phyloP scores from a whole-genome alignment of 768 basidiomycete species.

The Mycena polygramma region DNA sequence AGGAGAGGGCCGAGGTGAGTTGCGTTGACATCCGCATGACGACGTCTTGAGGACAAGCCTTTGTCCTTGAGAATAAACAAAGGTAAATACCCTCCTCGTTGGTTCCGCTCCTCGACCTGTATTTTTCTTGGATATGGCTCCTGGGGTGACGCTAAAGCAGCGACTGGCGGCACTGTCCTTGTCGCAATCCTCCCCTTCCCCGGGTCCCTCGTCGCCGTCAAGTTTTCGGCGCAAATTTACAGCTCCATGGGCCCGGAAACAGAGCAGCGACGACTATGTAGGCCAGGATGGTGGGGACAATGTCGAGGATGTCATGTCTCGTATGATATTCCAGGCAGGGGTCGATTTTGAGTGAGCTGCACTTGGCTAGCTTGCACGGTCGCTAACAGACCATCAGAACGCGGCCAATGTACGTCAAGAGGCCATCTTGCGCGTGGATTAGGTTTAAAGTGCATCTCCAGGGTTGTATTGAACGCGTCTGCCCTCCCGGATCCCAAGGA shows the following conservation, averaged over 20 bases:
- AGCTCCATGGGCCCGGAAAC: constrained; percentile 33
- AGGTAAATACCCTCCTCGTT: constrained; percentile 1
- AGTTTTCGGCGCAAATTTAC: constrained; percentile 35
- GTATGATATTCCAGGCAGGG: constrained; percentile 89
- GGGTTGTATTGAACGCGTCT: constrained; percentile 88
- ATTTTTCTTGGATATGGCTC: constrained; percentile 23
- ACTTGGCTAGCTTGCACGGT: constrained; percentile 15
- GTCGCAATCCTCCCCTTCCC: constrained; percentile 29
- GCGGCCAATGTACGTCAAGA: constrained; percentile 81
- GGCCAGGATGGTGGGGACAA: constrained; percentile 52
- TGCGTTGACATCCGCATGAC: too few species aligned
- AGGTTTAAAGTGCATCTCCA: constrained; percentile 46
- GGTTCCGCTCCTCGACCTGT: not conserved
- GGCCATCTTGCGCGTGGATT: constrained; percentile 5
- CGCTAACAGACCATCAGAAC: constrained; percentile 63
- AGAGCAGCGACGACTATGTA: constrained; percentile 19
- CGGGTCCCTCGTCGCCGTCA: constrained; percentile 27
- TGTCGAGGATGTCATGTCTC: constrained; percentile 75
- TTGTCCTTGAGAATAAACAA: too few species aligned
- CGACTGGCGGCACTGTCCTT: constrained; percentile 30
- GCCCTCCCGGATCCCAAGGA: constrained; percentile 84
- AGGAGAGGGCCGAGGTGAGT: too few species aligned
- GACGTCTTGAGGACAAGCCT: too few species aligned
- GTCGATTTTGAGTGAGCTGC: constrained; percentile 86
- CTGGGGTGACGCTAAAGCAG: constrained; percentile 35